phyloP scores from a whole-genome alignment of 2,329 filamentous ascomycete genomes.

The Arthrobotrys entomopaga region DNA sequence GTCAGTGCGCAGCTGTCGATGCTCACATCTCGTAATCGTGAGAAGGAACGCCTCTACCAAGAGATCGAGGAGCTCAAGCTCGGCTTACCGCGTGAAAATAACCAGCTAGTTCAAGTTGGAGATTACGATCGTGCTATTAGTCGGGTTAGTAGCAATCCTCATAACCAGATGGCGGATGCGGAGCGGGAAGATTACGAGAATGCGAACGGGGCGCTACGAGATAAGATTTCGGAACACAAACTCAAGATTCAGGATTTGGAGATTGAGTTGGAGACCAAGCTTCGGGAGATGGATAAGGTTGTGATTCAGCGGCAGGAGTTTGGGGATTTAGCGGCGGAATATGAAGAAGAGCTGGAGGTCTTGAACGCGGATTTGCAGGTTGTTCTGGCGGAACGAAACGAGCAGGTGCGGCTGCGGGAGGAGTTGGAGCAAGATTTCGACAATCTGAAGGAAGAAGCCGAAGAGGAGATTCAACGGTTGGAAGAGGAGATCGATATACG shows the following conservation, averaged over 20 bases:
- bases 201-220: conserved; percentile 82
- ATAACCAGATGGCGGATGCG: conserved; percentile 70
- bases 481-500: conserved; percentile 72
- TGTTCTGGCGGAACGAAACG: conserved; percentile 77
- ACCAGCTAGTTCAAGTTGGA: conserved; percentile 80
- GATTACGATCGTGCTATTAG: conserved; percentile 77
- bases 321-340: conserved; percentile 69
- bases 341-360: conserved; percentile 83
- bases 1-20: conserved; percentile 96
- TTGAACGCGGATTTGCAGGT: conserved; percentile 81
- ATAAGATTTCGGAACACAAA: conserved; percentile 85
- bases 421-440: conserved; percentile 72
- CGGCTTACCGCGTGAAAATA: conserved; percentile 71
- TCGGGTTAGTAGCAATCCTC: conserved; percentile 74
- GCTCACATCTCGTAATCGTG: conserved; percentile 93
- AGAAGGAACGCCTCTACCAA: conserved; percentile 93
- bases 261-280: conserved; percentile 80
- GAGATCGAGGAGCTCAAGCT: conserved; percentile 98
- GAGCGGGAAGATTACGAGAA: conserved; percentile 88
- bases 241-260: conserved; percentile 90
- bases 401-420: conserved; percentile 74
- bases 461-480: conserved; percentile 73
- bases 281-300: conserved; percentile 78
- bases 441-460: conserved; percentile 71
- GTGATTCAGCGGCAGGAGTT: conserved; percentile 64